Percentiles rank a stretch among this genome's conserved stretches.
Conservation (phyloP, 1,284 basidiomycete species). For the Rhodotorula sp. region DNA sequence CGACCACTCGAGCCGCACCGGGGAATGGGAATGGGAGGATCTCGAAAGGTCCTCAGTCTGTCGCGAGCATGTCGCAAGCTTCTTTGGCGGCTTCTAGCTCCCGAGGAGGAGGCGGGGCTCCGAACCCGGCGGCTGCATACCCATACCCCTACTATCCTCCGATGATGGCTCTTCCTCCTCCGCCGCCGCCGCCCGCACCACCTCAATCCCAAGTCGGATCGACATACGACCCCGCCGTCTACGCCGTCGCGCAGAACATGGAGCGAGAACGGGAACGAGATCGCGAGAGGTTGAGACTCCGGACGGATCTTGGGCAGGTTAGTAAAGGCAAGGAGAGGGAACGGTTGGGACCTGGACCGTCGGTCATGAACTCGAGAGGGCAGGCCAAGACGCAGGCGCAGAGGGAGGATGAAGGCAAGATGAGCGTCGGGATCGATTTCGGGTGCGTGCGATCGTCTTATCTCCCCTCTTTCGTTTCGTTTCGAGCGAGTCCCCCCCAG, state of each 20-base stretch:
- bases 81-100: background rate
- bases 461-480: background rate
- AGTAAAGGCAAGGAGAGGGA: conserved; percentile 17
- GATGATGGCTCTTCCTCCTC: background rate
- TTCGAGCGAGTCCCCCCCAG: background rate
- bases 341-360: background rate
- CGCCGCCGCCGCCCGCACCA: background rate
- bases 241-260: conserved; percentile 19
- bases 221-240: conserved; percentile 4
- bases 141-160: background rate
- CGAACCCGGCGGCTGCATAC: background rate
- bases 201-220: background rate
- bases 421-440: conserved; percentile 38
- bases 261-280: conserved; percentile 10
- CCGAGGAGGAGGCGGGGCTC: background rate
- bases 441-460: conserved; percentile 10
- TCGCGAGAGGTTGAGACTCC: conserved; percentile 4
- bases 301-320: background rate
- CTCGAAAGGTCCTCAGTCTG: background rate
- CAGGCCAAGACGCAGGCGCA: background rate
- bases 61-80: background rate
- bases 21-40: background rate
- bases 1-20: background rate
- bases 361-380: background rate
- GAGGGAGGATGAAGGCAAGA: conserved; percentile 27